A percentile compares a stretch with the other conserved stretches of the same genome.
Conservation (phyloP, 2,329 filamentous ascomycete genomes). For the Penicillium sclerotigenum region DNA sequence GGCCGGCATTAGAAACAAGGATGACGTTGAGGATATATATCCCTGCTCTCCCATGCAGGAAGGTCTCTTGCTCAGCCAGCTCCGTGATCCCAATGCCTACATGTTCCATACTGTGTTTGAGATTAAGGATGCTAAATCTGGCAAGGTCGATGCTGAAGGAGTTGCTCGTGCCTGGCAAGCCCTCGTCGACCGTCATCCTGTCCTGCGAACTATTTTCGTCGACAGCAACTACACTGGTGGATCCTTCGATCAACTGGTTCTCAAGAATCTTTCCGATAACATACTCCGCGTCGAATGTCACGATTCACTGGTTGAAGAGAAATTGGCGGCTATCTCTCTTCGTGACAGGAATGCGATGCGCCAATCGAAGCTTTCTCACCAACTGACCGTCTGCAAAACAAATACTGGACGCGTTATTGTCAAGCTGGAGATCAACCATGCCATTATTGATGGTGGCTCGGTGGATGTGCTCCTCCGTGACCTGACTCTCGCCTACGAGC, state of each 20-base stretch:
- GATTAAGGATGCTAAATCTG: constrained; percentile 22
- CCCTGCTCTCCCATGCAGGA: constrained; percentile 39
- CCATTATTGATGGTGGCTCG: constrained; percentile 38
- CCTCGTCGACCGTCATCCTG: constrained; percentile 33
- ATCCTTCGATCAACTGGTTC: constrained; percentile 39
- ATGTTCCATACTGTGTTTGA: constrained; percentile 39
- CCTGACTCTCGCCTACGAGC: constrained; percentile 32
- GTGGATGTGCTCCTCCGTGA: constrained; percentile 34
- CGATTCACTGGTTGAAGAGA: constrained; percentile 27
- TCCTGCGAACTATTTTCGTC: constrained; percentile 36
- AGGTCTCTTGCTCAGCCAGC: constrained; percentile 38
- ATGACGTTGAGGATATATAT: constrained; percentile 36
- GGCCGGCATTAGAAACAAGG: constrained; percentile 32
- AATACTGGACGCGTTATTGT: constrained; percentile 30
- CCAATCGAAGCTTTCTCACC: constrained; percentile 32
- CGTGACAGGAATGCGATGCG: constrained; percentile 25
- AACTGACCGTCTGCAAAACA: constrained; percentile 36
- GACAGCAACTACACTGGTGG: constrained; percentile 35
- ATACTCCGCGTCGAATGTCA: constrained; percentile 31
- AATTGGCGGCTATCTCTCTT: constrained; percentile 29
- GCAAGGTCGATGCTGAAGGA: constrained; percentile 25
- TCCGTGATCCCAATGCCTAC: constrained; percentile 35
- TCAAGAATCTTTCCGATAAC: constrained; percentile 26
- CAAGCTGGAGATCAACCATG: constrained; percentile 40
- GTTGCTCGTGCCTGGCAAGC: constrained; percentile 35